Conservation (phyloP, 208 protist species). For the Leptomonas seymouri region DNA sequence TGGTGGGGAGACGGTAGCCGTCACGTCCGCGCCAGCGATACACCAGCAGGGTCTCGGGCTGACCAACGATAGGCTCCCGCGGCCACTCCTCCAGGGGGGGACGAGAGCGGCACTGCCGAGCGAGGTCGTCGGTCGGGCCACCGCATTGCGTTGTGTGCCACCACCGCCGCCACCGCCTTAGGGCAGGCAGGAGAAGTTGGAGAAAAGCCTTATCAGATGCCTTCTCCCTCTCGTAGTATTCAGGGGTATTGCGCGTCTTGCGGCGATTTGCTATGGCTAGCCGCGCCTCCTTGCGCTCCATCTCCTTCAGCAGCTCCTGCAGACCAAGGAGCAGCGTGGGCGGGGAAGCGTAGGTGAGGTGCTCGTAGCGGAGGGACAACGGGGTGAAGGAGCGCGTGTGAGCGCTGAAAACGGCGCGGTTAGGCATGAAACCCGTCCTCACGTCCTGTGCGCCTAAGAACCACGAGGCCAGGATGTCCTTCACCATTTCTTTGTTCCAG, state of each 20-base stretch:
- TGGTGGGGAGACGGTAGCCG: conserved; percentile 50
- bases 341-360: conserved; percentile 52
- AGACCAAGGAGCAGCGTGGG: conserved; percentile 74
- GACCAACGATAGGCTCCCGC: conserved; percentile 21
- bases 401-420: conserved; percentile 41
- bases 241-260: conserved; percentile 56
- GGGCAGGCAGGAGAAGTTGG: conserved; percentile 45
- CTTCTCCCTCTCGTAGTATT: conserved; percentile 45
- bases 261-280: conserved; percentile 27
- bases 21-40: conserved; percentile 87
- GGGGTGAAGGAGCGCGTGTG: conserved; percentile 45
- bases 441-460: conserved; percentile 65
- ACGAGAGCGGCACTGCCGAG: conserved; percentile 39
- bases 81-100: conserved; percentile 63
- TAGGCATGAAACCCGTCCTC: conserved; percentile 72
- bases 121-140: conserved; percentile 25
- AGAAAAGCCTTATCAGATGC: conserved; percentile 59
- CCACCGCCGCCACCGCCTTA: conserved; percentile 71
- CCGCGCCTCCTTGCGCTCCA: conserved; percentile 38
- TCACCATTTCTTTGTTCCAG: conserved; percentile 85
- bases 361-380: conserved; percentile 50
- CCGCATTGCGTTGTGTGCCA: conserved; percentile 81
- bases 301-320: conserved; percentile 61
- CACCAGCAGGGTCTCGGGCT: conserved; percentile 48
- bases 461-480: conserved; percentile 78